Base-by-base conservation (phyloP, 306 rosid species). In the Vicia villosa region DNA sequence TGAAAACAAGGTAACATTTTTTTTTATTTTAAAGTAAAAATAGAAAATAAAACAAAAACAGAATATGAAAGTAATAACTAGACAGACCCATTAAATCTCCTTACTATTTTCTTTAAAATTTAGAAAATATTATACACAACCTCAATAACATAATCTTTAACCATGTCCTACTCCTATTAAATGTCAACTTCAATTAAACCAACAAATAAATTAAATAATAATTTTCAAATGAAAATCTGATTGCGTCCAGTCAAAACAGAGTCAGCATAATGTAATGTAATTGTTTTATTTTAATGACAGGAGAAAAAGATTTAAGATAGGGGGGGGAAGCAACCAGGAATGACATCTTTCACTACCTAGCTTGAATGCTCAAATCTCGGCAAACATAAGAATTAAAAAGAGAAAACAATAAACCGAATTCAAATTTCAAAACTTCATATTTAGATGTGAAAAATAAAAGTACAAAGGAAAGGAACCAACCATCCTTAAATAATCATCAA, bases 401-500 rank as follows among this genome's bases (percentile, higher is more conserved):
- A 9, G 32, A 55, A 64, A 66, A 46, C 16, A 67, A 55, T 16
- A 70, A 57, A 55, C 73, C 60, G 28, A 17, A 77, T 21, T 20
- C 66, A 59, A 40, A 56, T 19, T 76, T 75, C 58, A 74, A 34
- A 55, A 41, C 77, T 46, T 41, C 45, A 56, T 38, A 54, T 16
- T 45, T 17, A 10, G 21, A 72, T 55, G 46, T 54, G 57, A 56
- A 74, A 24, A 24, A 54, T 43, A 69, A 66, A 36, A 49, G 41
- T 15, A 66, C 15, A 75, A 50, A 57, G 59, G 16, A 49, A 51
- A 51, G 40, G 68, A 85, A 74, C 69, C 68, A 75, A 94, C 98
- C 98, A 94, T 94, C 84, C 85, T 84, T 80, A 94, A 67, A 84
- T 90, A 87, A 84, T 90, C 84, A 68, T 90, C 98, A 55, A 94